Evolutionary conservation across 2,329 filamentous ascomycete species (phyloP).

Genomic region (Alternaria brassicicola): DNA sequence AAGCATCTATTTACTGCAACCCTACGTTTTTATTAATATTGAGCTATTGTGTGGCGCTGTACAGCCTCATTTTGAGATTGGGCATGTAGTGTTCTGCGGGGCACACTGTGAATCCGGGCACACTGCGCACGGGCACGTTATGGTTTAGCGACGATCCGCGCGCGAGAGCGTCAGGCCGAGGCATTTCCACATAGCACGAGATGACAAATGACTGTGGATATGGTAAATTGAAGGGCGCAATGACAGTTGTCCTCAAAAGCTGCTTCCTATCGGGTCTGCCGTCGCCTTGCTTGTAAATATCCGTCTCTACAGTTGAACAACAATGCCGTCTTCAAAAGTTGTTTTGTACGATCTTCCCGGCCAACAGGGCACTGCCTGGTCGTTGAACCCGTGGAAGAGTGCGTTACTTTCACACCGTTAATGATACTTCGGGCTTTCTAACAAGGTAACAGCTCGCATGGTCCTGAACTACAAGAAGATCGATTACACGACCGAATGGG

Average conservation of each 20-base stretch:
- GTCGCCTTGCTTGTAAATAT: not conserved
- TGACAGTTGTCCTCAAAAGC: not conserved
- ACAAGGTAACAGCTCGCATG: constrained; percentile 61
- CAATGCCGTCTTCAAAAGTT: constrained; percentile 49
- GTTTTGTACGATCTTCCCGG: constrained; percentile 69
- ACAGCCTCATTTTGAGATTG: too few species aligned
- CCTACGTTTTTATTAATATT: too few species aligned
- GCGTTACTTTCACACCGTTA: constrained; percentile 20
- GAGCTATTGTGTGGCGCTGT: too few species aligned
- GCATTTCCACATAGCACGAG: not conserved
- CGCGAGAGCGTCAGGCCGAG: not conserved
- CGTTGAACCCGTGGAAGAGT: constrained; percentile 75
- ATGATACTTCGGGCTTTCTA: not conserved
- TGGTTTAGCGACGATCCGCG: not conserved
- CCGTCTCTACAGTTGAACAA: not conserved
- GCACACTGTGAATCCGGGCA: too few species aligned
- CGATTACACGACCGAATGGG: constrained; percentile 71
- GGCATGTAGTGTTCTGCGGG: too few species aligned
- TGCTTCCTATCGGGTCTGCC: not conserved
- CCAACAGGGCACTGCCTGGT: constrained; percentile 62
- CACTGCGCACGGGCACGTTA: too few species aligned
- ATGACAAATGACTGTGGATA: constrained; percentile 11
- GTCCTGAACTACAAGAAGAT: constrained; percentile 71
- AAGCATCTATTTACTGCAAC: too few species aligned
- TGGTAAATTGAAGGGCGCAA: not conserved